Base-by-base conservation (phyloP, 2,329 filamentous ascomycete species). In the Dactylellina drechsleri region DNA sequence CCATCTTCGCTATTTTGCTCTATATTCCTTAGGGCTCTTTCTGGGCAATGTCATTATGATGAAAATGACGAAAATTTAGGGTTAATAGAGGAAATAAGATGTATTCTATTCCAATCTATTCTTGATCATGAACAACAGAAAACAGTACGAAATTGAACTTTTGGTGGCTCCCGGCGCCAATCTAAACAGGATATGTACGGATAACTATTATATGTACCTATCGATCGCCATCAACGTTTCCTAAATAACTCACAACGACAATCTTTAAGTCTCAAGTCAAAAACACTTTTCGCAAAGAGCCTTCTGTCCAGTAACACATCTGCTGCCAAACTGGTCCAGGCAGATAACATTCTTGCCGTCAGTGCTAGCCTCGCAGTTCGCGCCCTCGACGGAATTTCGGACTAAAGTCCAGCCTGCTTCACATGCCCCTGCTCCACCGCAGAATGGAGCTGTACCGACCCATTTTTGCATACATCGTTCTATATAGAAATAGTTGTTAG, bases 361-460 rank as follows among this genome's bases (percentile, higher is more conserved):
- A 31, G 40, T 61, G 4, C 23, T 66, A 4, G 49, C n/a, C 7
- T 74, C 62, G 52, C 70, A 74, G 15, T 53, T 26, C 13, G 53
- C 40, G 8, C 57, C 70, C 6, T 23, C 4, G 1, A 15, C 47
- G 15, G 56, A 31, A 3, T 41, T 58, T 15, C 70, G 64, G 50
- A 67, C 54, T n/a, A 56, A 40, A 10, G 18, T 41, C 72, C 72
- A 76, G 5, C 66, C 72, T 6, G 52, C 16, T 4, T 59, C 58
- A 45, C 72, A 76, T 61, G 53, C 45, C 13, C 65, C 72, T 61
- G 53, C 45, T 15, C 72, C 72, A 18, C 40, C 16, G 65, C 72
- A 76, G 12, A 70, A 12, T 7, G 72, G 72, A n/a, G 72, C 72
- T 4, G 72, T 76, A 18, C 72, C 72, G 53, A 70, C 70, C 72